A percentile compares a stretch with the other conserved stretches of the same genome.
Evolutionary conservation across 2,329 filamentous ascomycete genomes (phyloP).

Genomic region (Aspergillus pseudoglaucus): DNA sequence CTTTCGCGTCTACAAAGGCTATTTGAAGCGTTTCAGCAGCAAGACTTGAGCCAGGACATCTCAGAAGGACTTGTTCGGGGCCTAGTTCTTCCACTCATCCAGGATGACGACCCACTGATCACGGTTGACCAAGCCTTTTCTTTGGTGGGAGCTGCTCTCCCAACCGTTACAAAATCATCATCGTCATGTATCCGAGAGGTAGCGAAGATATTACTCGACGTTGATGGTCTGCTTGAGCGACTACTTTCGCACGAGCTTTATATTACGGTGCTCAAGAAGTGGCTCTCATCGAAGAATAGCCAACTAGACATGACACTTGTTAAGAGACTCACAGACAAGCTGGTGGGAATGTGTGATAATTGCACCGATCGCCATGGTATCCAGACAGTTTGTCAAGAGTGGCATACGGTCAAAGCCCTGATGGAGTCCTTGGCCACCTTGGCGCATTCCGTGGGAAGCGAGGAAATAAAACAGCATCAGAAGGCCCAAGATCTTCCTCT

Average conservation of each 20-base stretch:
- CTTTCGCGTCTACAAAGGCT: slow-evolving; percentile 7
- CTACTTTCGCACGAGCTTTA: slow-evolving; percentile 6
- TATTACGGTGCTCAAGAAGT: slow-evolving; percentile 3
- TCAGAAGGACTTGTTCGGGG: slow-evolving; percentile 6
- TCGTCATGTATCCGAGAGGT: slow-evolving; percentile 2
- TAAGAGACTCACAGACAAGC: slow-evolving; percentile 1
- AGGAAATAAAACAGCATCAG: too few species aligned
- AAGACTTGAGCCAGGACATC: slow-evolving; percentile 1
- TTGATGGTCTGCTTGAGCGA: slow-evolving; percentile 4
- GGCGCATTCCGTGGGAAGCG: too few species aligned
- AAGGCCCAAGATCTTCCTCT: too few species aligned
- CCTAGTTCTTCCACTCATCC: slow-evolving; percentile 5
- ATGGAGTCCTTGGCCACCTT: not conserved
- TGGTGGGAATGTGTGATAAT: slow-evolving; percentile 5
- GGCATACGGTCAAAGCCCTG: slow-evolving; percentile 2
- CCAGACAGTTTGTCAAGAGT: not conserved
- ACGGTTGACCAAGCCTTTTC: slow-evolving; percentile 1
- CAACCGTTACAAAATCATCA: slow-evolving; percentile 3
- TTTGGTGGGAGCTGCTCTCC: slow-evolving; percentile 7
- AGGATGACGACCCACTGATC: slow-evolving; percentile 1
- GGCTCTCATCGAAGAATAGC: slow-evolving; percentile 4
- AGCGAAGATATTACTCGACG: not conserved
- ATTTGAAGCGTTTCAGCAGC: slow-evolving; percentile 4
- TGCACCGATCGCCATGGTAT: slow-evolving; percentile 8
- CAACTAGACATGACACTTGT: slow-evolving; percentile 2